phyloP scores from a whole-genome alignment of 2,329 filamentous ascomycete species.

The Ceratocystis eucalypticola region DNA sequence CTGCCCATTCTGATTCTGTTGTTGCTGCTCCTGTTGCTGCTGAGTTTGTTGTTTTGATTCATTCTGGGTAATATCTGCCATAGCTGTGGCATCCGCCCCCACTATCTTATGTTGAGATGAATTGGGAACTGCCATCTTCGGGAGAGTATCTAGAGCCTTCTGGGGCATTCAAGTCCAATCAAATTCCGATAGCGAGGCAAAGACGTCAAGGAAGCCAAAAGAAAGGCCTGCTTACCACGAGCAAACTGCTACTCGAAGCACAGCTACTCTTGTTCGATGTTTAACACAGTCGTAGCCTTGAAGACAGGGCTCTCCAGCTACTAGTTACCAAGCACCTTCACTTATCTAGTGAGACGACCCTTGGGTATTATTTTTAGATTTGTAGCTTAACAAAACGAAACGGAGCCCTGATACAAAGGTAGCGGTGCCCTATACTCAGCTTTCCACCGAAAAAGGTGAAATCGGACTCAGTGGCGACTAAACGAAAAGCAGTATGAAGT shows the following conservation, averaged over 20 bases:
- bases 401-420: too few species aligned
- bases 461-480: neutral
- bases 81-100: neutral
- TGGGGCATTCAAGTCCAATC: neutral
- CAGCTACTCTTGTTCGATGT: neutral
- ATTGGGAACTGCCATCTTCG: slow-evolving; percentile 16
- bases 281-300: neutral
- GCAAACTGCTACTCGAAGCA: neutral
- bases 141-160: neutral
- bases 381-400: too few species aligned
- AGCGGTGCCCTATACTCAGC: neutral
- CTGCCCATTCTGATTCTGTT: neutral
- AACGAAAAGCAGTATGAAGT: neutral
- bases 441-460: neutral
- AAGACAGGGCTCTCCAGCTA: neutral
- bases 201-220: neutral
- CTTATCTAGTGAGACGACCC: neutral
- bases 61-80: neutral
- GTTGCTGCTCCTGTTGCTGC: neutral
- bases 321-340: neutral
- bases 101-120: slow-evolving; percentile 14
- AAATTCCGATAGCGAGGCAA: neutral
- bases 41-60: slow-evolving; percentile 6
- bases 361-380: too few species aligned
- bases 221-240: neutral